Evolutionary conservation across 169 alveolate genomes (phyloP), one percentile per base, ranked within the genome.

Genomic region (Plasmodium yoelii): DNA sequence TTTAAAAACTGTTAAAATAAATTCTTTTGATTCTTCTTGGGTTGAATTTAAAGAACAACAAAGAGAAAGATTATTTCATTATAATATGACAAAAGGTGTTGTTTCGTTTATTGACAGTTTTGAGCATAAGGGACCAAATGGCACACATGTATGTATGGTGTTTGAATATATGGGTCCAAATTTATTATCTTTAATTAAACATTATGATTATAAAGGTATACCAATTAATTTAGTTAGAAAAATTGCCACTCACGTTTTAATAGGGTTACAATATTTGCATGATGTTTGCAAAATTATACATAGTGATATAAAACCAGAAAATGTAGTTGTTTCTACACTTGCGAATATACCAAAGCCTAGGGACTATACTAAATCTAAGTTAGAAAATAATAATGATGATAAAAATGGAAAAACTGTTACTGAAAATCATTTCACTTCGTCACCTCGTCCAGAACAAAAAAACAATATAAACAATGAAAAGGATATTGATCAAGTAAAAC

Each of bases 271-370:
- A 92, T 98, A 97, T 92, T 95, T 99, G 63, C 99, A 97, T 87
- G 96, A 98, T 53, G 96, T 96, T 71, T 97, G 99, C 74, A 97
- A 98, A 73, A 97, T 99, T 63, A 99, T 99, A 86, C 99, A 99
- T 92, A 99, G 99, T 10, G 99, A 99, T 94, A 94, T 99, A 82
- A 99, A 99, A 93, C 99, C 99, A 22, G 99, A 99, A 93, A 99
- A 99, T 92, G 98, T 99, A 24, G 70, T 93, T 47, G 94, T 93
- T 18, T 92, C 94, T 1, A 88, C 96, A n/a, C 89, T 90, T 19
- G 51, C 80, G 8, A 47, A 65, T 28, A 73, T 70, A 13, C 72
- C 80, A 8, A 42, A 42, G 51, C 82, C 94, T 10, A 28, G 22
- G 44, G 75, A 59, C 12, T 75, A 74, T 15, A 60, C 28, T 24